phyloP scores from a whole-genome alignment of 2,329 filamentous ascomycete genomes.

The Penicillium sp. region DNA sequence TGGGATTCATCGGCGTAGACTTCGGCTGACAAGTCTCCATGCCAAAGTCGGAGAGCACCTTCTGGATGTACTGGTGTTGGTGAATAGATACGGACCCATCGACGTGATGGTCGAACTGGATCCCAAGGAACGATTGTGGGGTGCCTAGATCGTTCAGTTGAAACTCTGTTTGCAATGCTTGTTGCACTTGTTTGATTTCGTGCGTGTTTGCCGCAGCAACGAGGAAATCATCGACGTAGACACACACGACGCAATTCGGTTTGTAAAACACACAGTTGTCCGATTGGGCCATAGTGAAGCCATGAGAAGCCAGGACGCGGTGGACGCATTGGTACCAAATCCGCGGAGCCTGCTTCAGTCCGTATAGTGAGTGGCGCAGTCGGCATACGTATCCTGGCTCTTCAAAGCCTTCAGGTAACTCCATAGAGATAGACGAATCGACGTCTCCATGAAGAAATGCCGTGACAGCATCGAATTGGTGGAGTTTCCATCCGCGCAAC shows the following conservation, averaged over 20 bases:
- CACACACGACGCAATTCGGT: not conserved
- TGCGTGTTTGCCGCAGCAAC: not conserved
- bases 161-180: slow-evolving; percentile 1
- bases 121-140: slow-evolving; percentile 4
- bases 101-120: slow-evolving; percentile 6
- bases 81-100: no score
- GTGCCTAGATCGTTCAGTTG: slow-evolving; percentile 1
- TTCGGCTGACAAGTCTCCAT: no score
- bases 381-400: no score
- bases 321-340: no score
- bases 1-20: no score
- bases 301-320: slow-evolving; percentile 1
- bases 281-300: not conserved
- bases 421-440: no score
- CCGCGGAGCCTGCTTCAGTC: slow-evolving; percentile 2
- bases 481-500: no score
- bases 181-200: slow-evolving; percentile 2
- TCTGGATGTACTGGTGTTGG: no score
- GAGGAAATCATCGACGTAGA: slow-evolving; percentile 1
- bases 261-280: not conserved
- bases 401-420: no score
- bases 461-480: no score
- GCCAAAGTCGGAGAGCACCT: no score
- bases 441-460: no score
- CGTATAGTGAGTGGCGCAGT: slow-evolving; percentile 2